Conservation (phyloP, 257 asterid species). For the Capsicum pubescens region DNA sequence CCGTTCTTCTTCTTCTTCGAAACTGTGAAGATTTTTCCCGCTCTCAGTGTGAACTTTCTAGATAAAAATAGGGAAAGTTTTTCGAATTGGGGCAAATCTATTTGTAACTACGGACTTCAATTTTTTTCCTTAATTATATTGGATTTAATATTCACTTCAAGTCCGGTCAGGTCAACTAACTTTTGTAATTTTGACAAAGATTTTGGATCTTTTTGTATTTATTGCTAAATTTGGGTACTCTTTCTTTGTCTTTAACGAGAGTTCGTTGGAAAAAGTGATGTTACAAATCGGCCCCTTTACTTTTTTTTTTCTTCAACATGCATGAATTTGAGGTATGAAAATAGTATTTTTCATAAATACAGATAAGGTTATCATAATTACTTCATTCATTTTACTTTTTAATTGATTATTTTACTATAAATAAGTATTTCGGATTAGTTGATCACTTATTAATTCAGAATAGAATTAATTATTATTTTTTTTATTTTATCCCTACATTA, state of each 20-base stretch:
- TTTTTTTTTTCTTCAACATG: no score
- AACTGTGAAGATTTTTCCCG: background rate
- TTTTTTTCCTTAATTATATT: background rate
- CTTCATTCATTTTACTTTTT: no score
- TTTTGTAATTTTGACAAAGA: background rate
- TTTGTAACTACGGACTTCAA: background rate
- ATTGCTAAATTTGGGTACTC: background rate
- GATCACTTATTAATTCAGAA: no score
- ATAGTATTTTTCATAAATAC: no score
- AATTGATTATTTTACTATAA: no score
- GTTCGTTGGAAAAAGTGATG: background rate
- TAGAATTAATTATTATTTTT: no score
- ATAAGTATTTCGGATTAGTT: no score
- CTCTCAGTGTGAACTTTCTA: background rate
- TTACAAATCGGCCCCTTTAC: background rate
- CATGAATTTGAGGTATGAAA: no score
- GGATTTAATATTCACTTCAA: background rate
- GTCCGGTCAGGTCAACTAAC: slow-evolving; percentile 3
- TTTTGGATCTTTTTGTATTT: background rate
- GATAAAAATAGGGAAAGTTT: background rate
- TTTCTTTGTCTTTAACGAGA: background rate
- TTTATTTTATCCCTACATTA: no score
- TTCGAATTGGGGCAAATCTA: background rate
- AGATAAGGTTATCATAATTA: no score
- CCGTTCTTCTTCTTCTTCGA: background rate